A percentile compares a stretch with the other conserved stretches of the same genome.
Conservation (phyloP, 352 stramenopile species). For the Phytophthora sp. region DNA sequence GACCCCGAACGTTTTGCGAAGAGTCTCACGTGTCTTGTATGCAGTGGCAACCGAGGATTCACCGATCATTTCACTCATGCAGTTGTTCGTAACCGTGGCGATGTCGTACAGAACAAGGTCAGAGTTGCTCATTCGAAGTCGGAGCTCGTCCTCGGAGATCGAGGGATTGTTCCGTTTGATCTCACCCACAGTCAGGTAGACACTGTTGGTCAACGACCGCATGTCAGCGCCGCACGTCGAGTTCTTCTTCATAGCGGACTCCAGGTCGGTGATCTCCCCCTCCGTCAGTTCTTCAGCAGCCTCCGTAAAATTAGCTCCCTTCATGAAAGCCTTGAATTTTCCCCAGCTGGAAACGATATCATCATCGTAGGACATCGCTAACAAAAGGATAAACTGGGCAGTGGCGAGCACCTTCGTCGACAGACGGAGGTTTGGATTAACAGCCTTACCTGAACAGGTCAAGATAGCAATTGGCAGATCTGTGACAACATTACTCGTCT, state of each 20-base stretch:
- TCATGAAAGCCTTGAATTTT: constrained; percentile 45
- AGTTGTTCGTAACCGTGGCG: constrained; percentile 50
- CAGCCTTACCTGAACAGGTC: constrained; percentile 45
- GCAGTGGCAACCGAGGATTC: constrained; percentile 21
- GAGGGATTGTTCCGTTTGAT: constrained; percentile 33
- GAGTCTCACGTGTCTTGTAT: constrained; percentile 46
- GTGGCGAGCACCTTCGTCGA: constrained; percentile 30
- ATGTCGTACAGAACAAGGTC: constrained; percentile 56
- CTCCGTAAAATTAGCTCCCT: constrained; percentile 26
- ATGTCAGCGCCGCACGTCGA: constrained; percentile 50
- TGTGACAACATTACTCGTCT: constrained; percentile 60
- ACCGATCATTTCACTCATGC: constrained; percentile 36
- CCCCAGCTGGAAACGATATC: constrained; percentile 29
- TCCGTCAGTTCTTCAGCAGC: constrained; percentile 30
- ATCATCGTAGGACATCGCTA: constrained; percentile 39
- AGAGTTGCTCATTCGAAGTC: constrained; percentile 43
- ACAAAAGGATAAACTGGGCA: constrained; percentile 31
- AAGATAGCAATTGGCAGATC: constrained; percentile 59
- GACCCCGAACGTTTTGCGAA: constrained; percentile 52
- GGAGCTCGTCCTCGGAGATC: constrained; percentile 40
- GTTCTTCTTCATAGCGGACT: constrained; percentile 41
- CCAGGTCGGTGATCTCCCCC: constrained; percentile 33
- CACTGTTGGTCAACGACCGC: constrained; percentile 41
- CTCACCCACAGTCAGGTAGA: constrained; percentile 41
- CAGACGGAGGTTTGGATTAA: constrained; percentile 19